A percentile compares a stretch with the other conserved stretches of the same genome.
These are phyloP conservation scores for Solanum pinnatisectum DNA, from an alignment of 257 asterid genomes.

Conservation along the genomic window DNA sequence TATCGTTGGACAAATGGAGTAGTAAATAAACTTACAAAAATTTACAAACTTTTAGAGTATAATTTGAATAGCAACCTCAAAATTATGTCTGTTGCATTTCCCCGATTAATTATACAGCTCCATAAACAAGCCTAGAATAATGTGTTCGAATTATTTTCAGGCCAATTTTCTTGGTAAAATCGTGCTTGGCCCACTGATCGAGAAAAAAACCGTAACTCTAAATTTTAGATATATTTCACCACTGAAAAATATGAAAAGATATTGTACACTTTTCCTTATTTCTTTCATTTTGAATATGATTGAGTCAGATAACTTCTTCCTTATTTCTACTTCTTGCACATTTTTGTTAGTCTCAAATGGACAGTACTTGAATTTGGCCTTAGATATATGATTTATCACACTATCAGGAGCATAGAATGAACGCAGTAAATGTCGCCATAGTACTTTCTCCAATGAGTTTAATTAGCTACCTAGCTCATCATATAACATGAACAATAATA, in stretches of 20 bases:
- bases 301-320: not conserved
- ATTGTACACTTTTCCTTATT: not conserved
- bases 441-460: not conserved
- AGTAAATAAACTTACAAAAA: not conserved
- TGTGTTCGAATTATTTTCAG: not conserved
- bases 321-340: not conserved
- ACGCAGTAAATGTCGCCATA: not conserved
- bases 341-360: not conserved
- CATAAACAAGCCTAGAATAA: not conserved
- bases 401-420: not conserved
- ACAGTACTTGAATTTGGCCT: not conserved
- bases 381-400: not conserved
- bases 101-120: not conserved
- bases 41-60: not conserved
- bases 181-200: not conserved
- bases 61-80: not conserved
- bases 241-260: not conserved
- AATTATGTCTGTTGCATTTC: not conserved
- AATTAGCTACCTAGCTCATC: not conserved
- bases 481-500: not conserved
- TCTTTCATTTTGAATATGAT: not conserved
- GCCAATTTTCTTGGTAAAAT: not conserved
- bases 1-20: too few relatives aligned
- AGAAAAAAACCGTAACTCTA: not conserved
- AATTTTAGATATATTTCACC: not conserved